Conservation (phyloP, 345 rosid genomes). For the Clausena lansium region DNA sequence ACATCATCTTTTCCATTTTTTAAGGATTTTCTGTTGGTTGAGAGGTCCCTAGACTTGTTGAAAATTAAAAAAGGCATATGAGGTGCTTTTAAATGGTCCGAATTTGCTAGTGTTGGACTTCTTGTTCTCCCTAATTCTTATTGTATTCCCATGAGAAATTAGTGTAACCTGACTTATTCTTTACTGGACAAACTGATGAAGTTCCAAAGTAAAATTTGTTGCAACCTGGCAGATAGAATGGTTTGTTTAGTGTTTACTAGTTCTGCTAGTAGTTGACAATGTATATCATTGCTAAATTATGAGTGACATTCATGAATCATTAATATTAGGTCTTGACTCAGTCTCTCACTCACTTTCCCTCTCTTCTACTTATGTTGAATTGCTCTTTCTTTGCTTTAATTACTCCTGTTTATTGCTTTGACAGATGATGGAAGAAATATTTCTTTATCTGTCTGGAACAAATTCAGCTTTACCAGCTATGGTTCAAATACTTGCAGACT, state of each 20-base stretch:
- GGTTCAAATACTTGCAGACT: constrained; percentile 97
- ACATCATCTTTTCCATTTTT: neutral
- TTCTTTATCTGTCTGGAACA: constrained; percentile 70
- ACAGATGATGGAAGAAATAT: constrained; percentile 98
- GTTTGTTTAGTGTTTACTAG: neutral
- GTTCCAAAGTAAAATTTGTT: neutral
- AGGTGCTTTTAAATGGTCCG: neutral
- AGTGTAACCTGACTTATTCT: too few species aligned
- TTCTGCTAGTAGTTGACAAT: neutral
- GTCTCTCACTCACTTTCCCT: neutral
- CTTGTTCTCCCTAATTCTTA: neutral
- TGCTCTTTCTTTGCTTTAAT: constrained; percentile 15
- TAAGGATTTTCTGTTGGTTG: neutral
- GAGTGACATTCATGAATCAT: neutral
- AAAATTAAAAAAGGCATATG: neutral
- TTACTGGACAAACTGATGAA: neutral
- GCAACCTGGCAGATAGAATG: neutral
- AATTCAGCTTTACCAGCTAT: constrained; percentile 83
- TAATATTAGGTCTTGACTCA: neutral
- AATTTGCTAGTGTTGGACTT: neutral
- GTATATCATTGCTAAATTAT: neutral
- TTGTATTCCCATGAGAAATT: neutral
- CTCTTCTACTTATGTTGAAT: neutral
- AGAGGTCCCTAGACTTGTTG: neutral
- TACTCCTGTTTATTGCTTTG: constrained; percentile 23